A percentile compares a stretch with the other conserved stretches of the same genome.
Evolutionary conservation across 208 protist genomes (phyloP).

Genomic region (Trypanosoma melophagium): DNA sequence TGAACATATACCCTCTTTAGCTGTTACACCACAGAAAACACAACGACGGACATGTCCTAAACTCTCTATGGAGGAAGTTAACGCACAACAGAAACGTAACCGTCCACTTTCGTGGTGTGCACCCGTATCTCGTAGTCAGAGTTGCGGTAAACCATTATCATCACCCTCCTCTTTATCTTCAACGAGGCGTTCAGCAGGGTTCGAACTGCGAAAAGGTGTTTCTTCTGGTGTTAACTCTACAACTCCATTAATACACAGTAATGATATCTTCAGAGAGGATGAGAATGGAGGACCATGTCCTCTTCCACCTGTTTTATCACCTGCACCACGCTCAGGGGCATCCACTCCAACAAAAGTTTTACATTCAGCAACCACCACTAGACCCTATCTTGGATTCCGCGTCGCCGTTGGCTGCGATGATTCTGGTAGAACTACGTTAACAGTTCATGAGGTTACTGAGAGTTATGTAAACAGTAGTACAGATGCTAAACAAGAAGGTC

Average conservation of each 20-base stretch:
- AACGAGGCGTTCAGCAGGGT: no score
- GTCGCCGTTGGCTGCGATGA: constrained; percentile 44
- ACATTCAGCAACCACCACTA: constrained; percentile 8
- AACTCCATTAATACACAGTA: neutral
- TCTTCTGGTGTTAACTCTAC: neutral
- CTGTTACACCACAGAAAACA: neutral
- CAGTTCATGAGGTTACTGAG: constrained; percentile 55
- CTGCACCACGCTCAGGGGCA: neutral
- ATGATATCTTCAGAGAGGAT: neutral
- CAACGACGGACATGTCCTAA: neutral
- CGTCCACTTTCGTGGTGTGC: constrained; percentile 8
- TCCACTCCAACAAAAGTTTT: constrained; percentile 11
- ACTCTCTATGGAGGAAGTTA: neutral
- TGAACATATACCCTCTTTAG: neutral
- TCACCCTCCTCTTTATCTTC: neutral
- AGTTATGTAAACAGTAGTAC: constrained; percentile 43
- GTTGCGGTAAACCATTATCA: neutral
- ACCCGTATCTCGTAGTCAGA: neutral
- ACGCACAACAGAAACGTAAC: neutral
- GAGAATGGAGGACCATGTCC: neutral
- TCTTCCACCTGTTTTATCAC: neutral
- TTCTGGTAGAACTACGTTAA: constrained; percentile 30
- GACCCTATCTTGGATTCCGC: constrained; percentile 77
- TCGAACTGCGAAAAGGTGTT: no score
- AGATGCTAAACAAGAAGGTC: constrained; percentile 36